Percentiles rank a stretch among this genome's conserved stretches.
These are phyloP conservation scores for Lasiodiplodia hormozganensis DNA, from an alignment of 2,329 filamentous ascomycete genomes.

Conservation along the genomic window DNA sequence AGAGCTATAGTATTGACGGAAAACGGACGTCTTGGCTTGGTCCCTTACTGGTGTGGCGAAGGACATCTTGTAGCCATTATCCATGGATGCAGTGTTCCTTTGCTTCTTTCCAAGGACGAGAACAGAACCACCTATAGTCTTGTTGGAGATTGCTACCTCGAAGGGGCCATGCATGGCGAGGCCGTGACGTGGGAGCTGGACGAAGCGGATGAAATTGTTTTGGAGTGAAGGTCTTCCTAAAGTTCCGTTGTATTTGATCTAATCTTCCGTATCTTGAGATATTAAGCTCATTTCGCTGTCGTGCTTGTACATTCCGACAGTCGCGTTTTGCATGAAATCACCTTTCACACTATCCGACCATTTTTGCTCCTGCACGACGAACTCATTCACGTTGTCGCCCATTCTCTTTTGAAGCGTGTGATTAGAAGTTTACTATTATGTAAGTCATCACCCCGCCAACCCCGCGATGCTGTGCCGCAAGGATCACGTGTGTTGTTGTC, in stretches of 20 bases:
- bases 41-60: neutral
- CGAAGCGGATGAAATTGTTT: neutral
- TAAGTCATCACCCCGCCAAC: no score
- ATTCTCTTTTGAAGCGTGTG: no score
- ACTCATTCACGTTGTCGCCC: no score
- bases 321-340: no score
- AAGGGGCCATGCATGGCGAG: neutral
- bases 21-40: neutral
- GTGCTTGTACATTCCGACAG: no score
- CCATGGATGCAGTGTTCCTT: neutral
- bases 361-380: no score
- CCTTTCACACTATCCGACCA: no score
- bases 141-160: neutral
- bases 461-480: no score
- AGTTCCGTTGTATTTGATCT: neutral
- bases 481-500: no score
- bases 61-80: neutral
- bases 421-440: no score
- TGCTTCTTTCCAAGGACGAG: neutral
- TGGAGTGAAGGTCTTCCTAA: neutral
- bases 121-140: neutral
- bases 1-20: no score
- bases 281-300: no score
- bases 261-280: neutral
- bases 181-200: neutral